Evolutionary conservation across 2,329 filamentous ascomycete genomes (phyloP), one percentile per base, ranked within the genome.

Genomic region (Parafenestella ontariensis): DNA sequence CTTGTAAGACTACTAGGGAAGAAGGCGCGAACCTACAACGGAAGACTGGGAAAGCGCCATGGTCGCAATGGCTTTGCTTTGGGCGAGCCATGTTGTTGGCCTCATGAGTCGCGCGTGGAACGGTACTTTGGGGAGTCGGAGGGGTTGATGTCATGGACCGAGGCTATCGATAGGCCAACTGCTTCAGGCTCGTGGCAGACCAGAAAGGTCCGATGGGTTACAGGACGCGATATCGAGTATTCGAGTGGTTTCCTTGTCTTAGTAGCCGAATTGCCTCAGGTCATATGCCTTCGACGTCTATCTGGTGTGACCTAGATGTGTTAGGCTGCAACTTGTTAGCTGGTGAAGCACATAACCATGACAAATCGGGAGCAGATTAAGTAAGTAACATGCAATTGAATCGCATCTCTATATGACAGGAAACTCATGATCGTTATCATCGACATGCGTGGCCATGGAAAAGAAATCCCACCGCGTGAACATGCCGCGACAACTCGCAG

Each of bases 401-500:
- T 62, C 56, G 66, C 67, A 64, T 69, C 62, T 76, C 73, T 75
- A 74, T 74, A 71, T 53, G 64, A 59, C 64, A 71, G 70, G 59
- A 70, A 75, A 68, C 70, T 69, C 74, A 75, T 75, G 68, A 74
- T 65, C 62, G 69, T 75, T 61, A 71, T 75, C 68, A 59, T 64
- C 59, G 66, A 70, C 71, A 72, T 62, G 66, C 68, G 65, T 66
- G 68, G 62, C 66, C 64, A 70, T 66, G 68, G 67, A 68, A 66
- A 65, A 59, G 59, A 58, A 57, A 65, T 70, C 65, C 67, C 66
- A 64, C 65, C 61, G 61, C 71, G 61, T 59, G 54, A 62, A 61
- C 68, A 69, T 63, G 70, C 62, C 66, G 66, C 64, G 72, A 76
- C 66, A 71, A 70, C 69, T 66, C 61, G 66, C 64, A 70, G 68